Evolutionary conservation across 2,329 filamentous ascomycete genomes (phyloP), one percentile per base, ranked within the genome.

Genomic region (Aspergillus fischeri): DNA sequence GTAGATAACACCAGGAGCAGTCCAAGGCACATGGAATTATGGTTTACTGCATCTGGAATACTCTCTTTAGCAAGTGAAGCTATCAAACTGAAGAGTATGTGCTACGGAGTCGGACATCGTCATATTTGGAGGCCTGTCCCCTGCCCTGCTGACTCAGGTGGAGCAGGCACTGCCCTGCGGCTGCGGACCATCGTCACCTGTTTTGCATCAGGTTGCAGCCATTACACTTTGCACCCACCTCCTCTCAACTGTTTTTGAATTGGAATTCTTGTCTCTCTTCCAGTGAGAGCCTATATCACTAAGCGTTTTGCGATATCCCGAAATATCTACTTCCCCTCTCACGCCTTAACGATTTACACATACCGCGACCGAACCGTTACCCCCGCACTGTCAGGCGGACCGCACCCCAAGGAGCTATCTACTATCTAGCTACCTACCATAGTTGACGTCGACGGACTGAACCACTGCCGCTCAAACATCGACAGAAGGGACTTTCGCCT

Each of bases 201-300:
- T 57, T 59, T 54, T 28, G 45, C 53, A 57, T 61, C 60, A 64
- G 57, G 60, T 66, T 63, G 59, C 64, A 64, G 60, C 57, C 58
- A 58, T 60, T 56, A 57, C 52, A 20, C 49, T 25, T 21, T 52
- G n/a, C 35, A 29, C 24, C 38, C 35, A 27, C 24, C n/a, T 25
- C 48, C 50, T 49, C 38, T 11, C 24, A 32, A 41, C 45, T 38
- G 14, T 9, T 25, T 45, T 21, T 38, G 52, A 29, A 27, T 35
- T 17, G 41, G 11, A 10, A 35, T 6, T 17, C 11, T 35, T 35
- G 32, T 17, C 14, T 17, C 32, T 6, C 10, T 21, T 21, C 27
- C 24, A 7, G 14, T 17, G n/a, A 52, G 21, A 9, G 35, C n/a
- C 28, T 29, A 50, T 38, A 11, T 47, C 25, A 20, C 51, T 24